Evolutionary conservation across 169 alveolate genomes (phyloP), one percentile per base, ranked within the genome.

Genomic region (Ichthyophthirius multifiliis): DNA sequence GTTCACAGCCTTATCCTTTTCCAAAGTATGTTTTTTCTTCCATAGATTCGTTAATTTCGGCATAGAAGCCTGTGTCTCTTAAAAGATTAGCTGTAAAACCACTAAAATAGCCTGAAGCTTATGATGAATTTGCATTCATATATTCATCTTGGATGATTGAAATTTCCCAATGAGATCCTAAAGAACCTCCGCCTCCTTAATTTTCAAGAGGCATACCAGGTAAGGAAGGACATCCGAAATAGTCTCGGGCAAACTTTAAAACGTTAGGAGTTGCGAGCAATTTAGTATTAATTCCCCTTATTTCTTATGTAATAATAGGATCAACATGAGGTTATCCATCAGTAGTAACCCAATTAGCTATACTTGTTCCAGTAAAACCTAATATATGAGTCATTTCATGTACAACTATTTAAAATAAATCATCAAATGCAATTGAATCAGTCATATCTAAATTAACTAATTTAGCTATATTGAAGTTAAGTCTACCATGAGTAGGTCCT

Each of bases 111-210:
- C 2, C 13, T 6, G 9, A 4, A 13, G 18, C 5, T 4, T 47
- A 18, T 15, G 20, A 71, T 47, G 15, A 64, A 30, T 43, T 18
- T 9, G 81, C 90, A 20, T 80, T 84, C 94, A 89, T 89, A 47
- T 71, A 83, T 43, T 89, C 94, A 31, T 85, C 77, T 27, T 48
- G 43, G 34, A 89, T 20, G 32, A 78, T 20, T 41, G 81, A 18
- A 75, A 63, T 81, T 73, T 84, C 91, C 85, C 89, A 85, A 71
- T 89, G 91, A 5, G 88, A 74, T 9, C 88, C 89, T 15, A 84
- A 87, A 30, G 88, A 77, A 5, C 89, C 90, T 10, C 43, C 27
- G 1, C 89, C 90, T 12, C 87, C 90, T 32, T 48, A 37, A 45
- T 89, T 62, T 85, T 89, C 94, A 23, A 84, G 48, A 16, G 48